These are phyloP conservation scores for Umbelopsis vinacea DNA, from an alignment of 192 early-diverging fungal genomes.

Conservation along the genomic window DNA sequence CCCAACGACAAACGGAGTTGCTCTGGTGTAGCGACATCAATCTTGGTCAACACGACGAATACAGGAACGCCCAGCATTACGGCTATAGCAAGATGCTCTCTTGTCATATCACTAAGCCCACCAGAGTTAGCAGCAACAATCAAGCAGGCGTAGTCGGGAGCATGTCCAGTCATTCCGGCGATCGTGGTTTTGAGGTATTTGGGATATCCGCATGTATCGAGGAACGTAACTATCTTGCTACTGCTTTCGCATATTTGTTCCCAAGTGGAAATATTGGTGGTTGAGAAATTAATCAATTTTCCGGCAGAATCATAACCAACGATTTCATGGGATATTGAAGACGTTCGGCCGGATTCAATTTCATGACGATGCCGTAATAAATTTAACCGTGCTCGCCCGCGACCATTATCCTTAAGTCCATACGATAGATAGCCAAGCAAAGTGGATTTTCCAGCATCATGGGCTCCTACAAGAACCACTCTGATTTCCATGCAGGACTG, in stretches of 20 bases:
- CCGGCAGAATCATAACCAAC: conserved; percentile 81
- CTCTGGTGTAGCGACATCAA: conserved; percentile 66
- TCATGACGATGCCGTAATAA: conserved; percentile 91
- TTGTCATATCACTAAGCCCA: conserved; percentile 64
- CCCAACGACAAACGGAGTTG: conserved; percentile 50
- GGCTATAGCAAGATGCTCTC: conserved; percentile 81
- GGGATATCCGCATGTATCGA: conserved; percentile 89
- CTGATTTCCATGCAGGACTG: conserved; percentile 80
- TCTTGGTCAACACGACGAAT: conserved; percentile 87
- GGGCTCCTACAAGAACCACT: conserved; percentile 82
- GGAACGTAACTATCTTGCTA: conserved; percentile 80
- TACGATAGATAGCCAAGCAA: conserved; percentile 83
- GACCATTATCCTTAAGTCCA: conserved; percentile 83
- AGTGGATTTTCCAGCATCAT: conserved; percentile 85
- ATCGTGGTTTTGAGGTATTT: conserved; percentile 92
- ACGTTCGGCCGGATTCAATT: conserved; percentile 90
- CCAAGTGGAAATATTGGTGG: conserved; percentile 65
- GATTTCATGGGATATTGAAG: conserved; percentile 84
- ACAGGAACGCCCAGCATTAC: conserved; percentile 82
- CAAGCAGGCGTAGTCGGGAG: conserved; percentile 89
- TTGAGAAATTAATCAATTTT: conserved; percentile 75
- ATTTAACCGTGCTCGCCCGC: conserved; percentile 82
- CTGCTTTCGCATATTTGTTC: conserved; percentile 81
- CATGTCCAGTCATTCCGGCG: conserved; percentile 85
- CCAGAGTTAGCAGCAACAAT: conserved; percentile 74